These are phyloP conservation scores for Trichosanthes cucumerina DNA, from an alignment of 306 rosid species.

Conservation along the genomic window DNA sequence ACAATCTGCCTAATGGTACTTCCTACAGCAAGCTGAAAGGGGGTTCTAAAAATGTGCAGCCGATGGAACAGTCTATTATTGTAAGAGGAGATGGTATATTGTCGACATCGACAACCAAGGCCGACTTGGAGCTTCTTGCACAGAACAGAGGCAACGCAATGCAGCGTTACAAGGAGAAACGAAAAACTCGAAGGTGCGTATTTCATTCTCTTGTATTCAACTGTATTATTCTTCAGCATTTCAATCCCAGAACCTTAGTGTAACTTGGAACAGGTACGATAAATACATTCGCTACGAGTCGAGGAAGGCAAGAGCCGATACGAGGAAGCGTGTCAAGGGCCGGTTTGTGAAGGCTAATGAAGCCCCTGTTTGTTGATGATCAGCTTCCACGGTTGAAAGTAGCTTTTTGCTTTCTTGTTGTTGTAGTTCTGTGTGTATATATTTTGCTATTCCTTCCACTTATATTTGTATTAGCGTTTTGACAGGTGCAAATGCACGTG, in stretches of 20 bases:
- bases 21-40: slow-evolving; percentile 12
- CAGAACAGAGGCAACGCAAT: slow-evolving; percentile 60
- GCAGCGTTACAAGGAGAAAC: slow-evolving; percentile 72
- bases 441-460: not conserved
- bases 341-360: slow-evolving; percentile 56
- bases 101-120: slow-evolving; percentile 28
- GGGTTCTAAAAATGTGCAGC: slow-evolving; percentile 18
- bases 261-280: slow-evolving; percentile 33
- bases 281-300: slow-evolving; percentile 63
- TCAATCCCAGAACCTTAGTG: not conserved
- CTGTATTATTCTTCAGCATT: not conserved
- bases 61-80: slow-evolving; percentile 26
- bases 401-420: not conserved
- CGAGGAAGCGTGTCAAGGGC: slow-evolving; percentile 60
- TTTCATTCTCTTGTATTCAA: not conserved
- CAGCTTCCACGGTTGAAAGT: not conserved
- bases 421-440: slow-evolving; percentile 19
- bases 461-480: not conserved
- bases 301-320: slow-evolving; percentile 66
- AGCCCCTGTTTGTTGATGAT: slow-evolving; percentile 12
- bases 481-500: not conserved
- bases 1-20: slow-evolving; percentile 24
- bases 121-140: slow-evolving; percentile 35
- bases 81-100: slow-evolving; percentile 22
- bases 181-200: slow-evolving; percentile 52